phyloP scores from a whole-genome alignment of 1,139 yeast genomes.

The Hansenula sp. region DNA sequence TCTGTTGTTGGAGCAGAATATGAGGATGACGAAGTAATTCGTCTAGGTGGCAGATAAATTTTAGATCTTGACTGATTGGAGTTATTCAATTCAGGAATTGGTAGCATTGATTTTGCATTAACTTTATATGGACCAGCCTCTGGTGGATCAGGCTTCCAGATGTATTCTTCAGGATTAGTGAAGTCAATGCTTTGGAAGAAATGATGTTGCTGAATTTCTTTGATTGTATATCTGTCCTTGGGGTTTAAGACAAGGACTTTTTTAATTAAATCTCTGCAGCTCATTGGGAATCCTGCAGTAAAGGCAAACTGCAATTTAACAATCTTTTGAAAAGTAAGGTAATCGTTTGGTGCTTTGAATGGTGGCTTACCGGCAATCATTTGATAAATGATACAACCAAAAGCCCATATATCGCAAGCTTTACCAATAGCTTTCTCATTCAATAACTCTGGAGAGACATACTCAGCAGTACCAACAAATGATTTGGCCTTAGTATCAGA shows the following conservation, averaged over 20 bases:
- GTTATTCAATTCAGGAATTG: conserved; percentile 29
- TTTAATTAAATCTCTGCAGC: conserved; percentile 69
- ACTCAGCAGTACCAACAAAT: conserved; percentile 70
- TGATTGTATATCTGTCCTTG: conserved; percentile 61
- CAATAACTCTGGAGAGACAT: conserved; percentile 90
- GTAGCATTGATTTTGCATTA: conserved; percentile 38
- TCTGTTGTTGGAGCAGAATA: conserved; percentile 6
- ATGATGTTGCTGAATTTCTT: conserved; percentile 70
- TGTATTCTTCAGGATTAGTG: conserved; percentile 44
- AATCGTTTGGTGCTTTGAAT: conserved; percentile 93
- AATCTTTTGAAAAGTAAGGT: conserved; percentile 89
- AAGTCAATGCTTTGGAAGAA: conserved; percentile 72
- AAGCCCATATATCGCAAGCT: conserved; percentile 93
- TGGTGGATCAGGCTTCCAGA: conserved; percentile 77
- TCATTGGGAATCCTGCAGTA: conserved; percentile 72
- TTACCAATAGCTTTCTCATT: conserved; percentile 82
- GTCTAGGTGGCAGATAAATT: conserved; percentile 28
- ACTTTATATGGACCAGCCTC: conserved; percentile 71
- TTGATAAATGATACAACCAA: conserved; percentile 91
- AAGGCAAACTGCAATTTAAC: conserved; percentile 79
- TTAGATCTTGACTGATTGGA: conserved; percentile 14
- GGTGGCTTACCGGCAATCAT: conserved; percentile 96
- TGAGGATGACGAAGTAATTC: conserved; percentile 29
- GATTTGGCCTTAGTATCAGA: conserved; percentile 71
- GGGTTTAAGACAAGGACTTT: conserved; percentile 65